Evolutionary conservation across 805 yeast genomes (phyloP).

Genomic region (Scheffersomyces lignosus): DNA sequence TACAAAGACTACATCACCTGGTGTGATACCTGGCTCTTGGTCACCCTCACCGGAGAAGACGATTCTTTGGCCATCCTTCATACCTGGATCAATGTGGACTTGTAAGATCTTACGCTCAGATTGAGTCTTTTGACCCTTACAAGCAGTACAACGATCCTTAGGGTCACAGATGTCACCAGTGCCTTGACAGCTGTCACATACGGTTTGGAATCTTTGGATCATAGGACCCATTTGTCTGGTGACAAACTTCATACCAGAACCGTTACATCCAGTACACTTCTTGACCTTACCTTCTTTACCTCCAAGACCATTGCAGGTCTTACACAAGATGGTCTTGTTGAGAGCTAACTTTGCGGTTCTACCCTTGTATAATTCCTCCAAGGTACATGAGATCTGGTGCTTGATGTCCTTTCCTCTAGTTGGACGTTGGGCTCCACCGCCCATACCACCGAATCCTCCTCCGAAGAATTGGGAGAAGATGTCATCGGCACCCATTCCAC

Average conservation of each 20-base stretch:
- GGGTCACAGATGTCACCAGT: constrained; percentile 85
- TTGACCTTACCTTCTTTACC: constrained; percentile 91
- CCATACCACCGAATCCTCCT: constrained; percentile 57
- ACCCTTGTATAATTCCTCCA: constrained; percentile 94
- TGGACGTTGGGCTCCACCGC: constrained; percentile 71
- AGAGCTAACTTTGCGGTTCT: constrained; percentile 91
- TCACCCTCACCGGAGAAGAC: constrained; percentile 96
- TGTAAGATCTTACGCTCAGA: constrained; percentile 90
- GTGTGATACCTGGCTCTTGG: constrained; percentile 90
- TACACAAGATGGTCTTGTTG: constrained; percentile 88
- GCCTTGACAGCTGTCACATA: constrained; percentile 91
- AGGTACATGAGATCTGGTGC: constrained; percentile 79
- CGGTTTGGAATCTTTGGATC: constrained; percentile 96
- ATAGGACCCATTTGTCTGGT: constrained; percentile 99
- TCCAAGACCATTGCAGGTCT: constrained; percentile 90
- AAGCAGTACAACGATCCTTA: constrained; percentile 82
- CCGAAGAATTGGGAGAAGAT: constrained; percentile 80
- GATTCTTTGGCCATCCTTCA: constrained; percentile 90
- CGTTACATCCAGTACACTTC: constrained; percentile 84
- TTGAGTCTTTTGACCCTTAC: constrained; percentile 86
- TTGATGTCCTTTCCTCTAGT: constrained; percentile 87
- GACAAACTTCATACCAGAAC: constrained; percentile 86
- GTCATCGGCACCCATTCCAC: constrained; percentile 67
- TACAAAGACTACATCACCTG: constrained; percentile 95
- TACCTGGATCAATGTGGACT: constrained; percentile 95